phyloP scores from a whole-genome alignment of 768 basidiomycete species.

The Naganishia randhawae region DNA sequence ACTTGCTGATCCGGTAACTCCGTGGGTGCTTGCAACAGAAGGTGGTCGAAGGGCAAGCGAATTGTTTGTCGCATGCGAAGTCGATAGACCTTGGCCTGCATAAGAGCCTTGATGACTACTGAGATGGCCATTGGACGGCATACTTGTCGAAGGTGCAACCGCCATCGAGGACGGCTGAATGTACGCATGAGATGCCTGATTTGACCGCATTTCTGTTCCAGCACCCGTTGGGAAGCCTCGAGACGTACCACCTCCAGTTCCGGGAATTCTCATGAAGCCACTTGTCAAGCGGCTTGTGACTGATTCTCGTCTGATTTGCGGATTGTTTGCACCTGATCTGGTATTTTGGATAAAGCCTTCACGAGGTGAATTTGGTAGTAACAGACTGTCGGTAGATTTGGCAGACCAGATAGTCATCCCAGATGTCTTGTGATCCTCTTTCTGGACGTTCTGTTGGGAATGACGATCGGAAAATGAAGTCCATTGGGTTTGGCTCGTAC shows the following conservation, averaged over 20 bases:
- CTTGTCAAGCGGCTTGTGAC: slow-evolving; percentile 12
- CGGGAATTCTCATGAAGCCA: slow-evolving; percentile 16
- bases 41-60: slow-evolving; percentile 2
- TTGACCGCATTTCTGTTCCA: neutral
- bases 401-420: neutral
- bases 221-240: neutral
- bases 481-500: slow-evolving; percentile 6
- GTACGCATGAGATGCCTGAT: neutral
- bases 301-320: slow-evolving; percentile 14
- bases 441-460: slow-evolving; percentile 2
- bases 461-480: slow-evolving; percentile 10
- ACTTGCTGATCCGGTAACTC: neutral
- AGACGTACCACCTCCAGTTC: neutral
- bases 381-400: slow-evolving; percentile 6
- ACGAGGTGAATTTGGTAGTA: neutral
- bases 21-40: slow-evolving; percentile 1
- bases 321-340: neutral
- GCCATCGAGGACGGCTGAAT: slow-evolving; percentile 19
- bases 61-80: slow-evolving; percentile 9
- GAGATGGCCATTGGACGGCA: slow-evolving; percentile 18
- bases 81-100: slow-evolving; percentile 5
- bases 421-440: slow-evolving; percentile 3
- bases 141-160: slow-evolving; percentile 11
- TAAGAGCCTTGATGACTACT: slow-evolving; percentile 15
- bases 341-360: neutral